These are phyloP conservation scores for Trichosporon ovoides DNA, from an alignment of 1,284 basidiomycete genomes.

Conservation along the genomic window DNA sequence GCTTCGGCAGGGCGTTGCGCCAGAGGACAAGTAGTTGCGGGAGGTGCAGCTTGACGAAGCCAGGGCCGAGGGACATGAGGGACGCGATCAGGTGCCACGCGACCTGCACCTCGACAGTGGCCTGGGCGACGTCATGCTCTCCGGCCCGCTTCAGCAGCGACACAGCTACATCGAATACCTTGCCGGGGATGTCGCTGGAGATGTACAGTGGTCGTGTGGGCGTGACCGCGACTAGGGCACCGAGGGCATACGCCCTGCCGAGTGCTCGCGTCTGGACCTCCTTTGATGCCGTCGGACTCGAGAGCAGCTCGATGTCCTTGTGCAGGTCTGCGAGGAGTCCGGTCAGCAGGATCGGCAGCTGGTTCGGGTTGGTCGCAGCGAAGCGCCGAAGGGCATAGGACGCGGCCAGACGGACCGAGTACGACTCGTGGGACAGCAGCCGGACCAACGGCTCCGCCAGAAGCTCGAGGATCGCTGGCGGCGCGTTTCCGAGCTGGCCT, in stretches of 20 bases:
- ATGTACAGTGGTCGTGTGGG: conserved; percentile 86
- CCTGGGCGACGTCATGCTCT: conserved; percentile 79
- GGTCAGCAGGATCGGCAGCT: conserved; percentile 75
- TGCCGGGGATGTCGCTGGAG: conserved; percentile 86
- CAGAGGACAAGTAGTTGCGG: conserved; percentile 90
- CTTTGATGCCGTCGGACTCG: conserved; percentile 62
- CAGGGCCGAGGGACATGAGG: conserved; percentile 85
- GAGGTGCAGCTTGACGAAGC: conserved; percentile 86
- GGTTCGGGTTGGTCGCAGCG: conserved; percentile 79
- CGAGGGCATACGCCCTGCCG: conserved; percentile 83
- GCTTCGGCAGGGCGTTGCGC: conserved; percentile 94
- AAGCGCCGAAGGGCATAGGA: conserved; percentile 85
- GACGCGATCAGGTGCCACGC: conserved; percentile 91
- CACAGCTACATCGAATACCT: conserved; percentile 85
- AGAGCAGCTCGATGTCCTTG: conserved; percentile 54
- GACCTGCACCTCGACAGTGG: conserved; percentile 81
- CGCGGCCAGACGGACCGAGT: conserved; percentile 76
- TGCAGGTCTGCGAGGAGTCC: conserved; percentile 77
- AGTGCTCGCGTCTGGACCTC: conserved; percentile 69
- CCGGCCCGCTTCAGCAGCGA: conserved; percentile 83
- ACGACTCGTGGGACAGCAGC: conserved; percentile 78
- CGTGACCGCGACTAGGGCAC: conserved; percentile 78
- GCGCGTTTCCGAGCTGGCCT: conserved; percentile 85
- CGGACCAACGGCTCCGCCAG: conserved; percentile 79
- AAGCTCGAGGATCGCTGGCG: conserved; percentile 81